Evolutionary conservation across 768 basidiomycete species (phyloP).

Genomic region (Kondoa malvinella): DNA sequence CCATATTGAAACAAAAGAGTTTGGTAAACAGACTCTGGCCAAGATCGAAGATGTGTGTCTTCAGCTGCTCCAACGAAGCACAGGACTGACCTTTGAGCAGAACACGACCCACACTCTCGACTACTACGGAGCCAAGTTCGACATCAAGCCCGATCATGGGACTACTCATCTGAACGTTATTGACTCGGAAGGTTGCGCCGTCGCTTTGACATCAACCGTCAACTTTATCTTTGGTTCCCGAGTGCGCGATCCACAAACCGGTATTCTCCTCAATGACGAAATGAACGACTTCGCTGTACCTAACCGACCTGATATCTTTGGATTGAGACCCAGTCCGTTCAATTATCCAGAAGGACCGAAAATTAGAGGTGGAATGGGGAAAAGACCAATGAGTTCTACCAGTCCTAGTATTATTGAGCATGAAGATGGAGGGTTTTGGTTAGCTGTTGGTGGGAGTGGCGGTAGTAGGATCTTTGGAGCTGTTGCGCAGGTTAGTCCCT

Average conservation of each 20-base stretch:
- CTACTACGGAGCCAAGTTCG: constrained; percentile 72
- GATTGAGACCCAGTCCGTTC: constrained; percentile 67
- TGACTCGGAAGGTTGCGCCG: constrained; percentile 72
- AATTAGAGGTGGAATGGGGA: constrained; percentile 39
- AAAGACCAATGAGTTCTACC: constrained; percentile 78
- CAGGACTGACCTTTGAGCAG: background rate
- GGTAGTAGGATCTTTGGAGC: constrained; percentile 70
- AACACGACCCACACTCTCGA: constrained; percentile 69
- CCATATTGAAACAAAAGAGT: constrained; percentile 32
- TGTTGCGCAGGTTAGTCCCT: constrained; percentile 42
- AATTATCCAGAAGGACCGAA: constrained; percentile 25
- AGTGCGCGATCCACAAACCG: constrained; percentile 71
- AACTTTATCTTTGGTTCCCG: constrained; percentile 78
- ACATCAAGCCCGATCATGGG: constrained; percentile 58
- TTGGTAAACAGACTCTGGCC: constrained; percentile 42
- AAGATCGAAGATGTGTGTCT: constrained; percentile 67
- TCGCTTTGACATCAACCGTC: constrained; percentile 65
- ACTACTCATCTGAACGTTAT: constrained; percentile 80
- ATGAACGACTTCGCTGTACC: constrained; percentile 90
- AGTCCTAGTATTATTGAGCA: constrained; percentile 64
- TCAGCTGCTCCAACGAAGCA: background rate
- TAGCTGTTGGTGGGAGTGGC: constrained; percentile 68
- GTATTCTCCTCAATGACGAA: constrained; percentile 72
- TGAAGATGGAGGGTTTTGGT: constrained; percentile 51
- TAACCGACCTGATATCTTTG: constrained; percentile 65